Base-by-base conservation (phyloP, 108 stramenopile genomes). In the Seminavis robusta region DNA sequence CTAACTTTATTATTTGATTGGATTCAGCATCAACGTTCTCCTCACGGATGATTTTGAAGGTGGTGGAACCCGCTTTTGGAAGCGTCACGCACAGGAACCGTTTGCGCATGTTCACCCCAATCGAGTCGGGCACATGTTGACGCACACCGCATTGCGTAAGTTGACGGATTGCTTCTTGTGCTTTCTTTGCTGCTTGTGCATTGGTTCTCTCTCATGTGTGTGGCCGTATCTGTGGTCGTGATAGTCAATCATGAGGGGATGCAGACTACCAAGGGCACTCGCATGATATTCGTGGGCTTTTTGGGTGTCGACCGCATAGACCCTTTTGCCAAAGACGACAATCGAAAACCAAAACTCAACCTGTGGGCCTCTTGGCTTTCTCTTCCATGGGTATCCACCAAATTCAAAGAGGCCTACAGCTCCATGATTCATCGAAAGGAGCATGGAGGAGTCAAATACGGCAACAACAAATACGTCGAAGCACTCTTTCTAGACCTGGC, bases 201-300 rank as follows among this genome's bases (percentile, higher is more conserved):
- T n/a, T n/a, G n/a, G n/a, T n/a, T n/a, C n/a, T n/a, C n/a, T n/a
- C n/a, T n/a, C n/a, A n/a, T n/a, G n/a, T n/a, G n/a, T n/a, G n/a
- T n/a, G n/a, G n/a, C n/a, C n/a, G n/a, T n/a, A n/a, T n/a, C n/a
- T n/a, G n/a, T n/a, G n/a, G n/a, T n/a, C n/a, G n/a, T n/a, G n/a
- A n/a, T n/a, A n/a, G 52, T 78, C 10, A 31, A 67, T 39, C 83
- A 84, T 42, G 86, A 87, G 46, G 86, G 81, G 1, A 34, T 77
- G 3, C 70, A 66, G 30, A 74, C 71, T 1, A 69, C 75, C 3
- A 66, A 63, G 21, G 86, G 86, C 1, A 69, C 69, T 2, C 60
- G 86, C 20, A 78, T 77, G 33, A 76, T 88, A 23, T 53, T 88
- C 31, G 79, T 88, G 9, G 79, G 79, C 31, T 88, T 83, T 48